These are phyloP conservation scores for Senecio squalidus DNA, from an alignment of 140 eudicot species.

Conservation along the genomic window DNA sequence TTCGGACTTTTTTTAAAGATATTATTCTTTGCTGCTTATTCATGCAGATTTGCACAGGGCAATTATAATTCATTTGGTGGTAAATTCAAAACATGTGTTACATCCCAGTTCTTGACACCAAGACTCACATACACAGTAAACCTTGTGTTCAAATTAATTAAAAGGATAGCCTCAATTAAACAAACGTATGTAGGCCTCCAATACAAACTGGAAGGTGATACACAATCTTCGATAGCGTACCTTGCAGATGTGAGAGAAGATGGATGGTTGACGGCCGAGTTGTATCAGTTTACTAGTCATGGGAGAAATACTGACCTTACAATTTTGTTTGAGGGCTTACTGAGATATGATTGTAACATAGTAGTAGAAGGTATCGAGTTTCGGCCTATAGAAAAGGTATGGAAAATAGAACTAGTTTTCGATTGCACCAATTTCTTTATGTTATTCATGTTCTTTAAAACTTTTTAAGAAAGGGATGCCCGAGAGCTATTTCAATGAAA, in stretches of 20 bases:
- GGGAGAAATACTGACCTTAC: neutral
- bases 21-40: neutral
- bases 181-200: neutral
- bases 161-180: neutral
- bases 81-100: neutral
- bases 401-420: neutral
- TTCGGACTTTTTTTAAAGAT: neutral
- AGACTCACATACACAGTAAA: conserved; percentile 1
- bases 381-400: neutral
- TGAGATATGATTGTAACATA: neutral
- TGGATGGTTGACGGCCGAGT: conserved; percentile 11
- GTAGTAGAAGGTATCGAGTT: conserved; percentile 12
- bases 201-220: neutral
- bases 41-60: neutral
- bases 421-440: neutral
- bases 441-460: no score
- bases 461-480: neutral
- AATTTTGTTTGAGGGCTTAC: neutral
- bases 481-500: no score
- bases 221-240: neutral
- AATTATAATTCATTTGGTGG: neutral
- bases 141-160: conserved; percentile 3
- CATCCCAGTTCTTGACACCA: conserved; percentile 6
- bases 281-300: conserved; percentile 11
- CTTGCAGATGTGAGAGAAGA: conserved; percentile 9